These are phyloP conservation scores for Globisporangium acanthophoron DNA, from an alignment of 352 stramenopile species.

Conservation along the genomic window DNA sequence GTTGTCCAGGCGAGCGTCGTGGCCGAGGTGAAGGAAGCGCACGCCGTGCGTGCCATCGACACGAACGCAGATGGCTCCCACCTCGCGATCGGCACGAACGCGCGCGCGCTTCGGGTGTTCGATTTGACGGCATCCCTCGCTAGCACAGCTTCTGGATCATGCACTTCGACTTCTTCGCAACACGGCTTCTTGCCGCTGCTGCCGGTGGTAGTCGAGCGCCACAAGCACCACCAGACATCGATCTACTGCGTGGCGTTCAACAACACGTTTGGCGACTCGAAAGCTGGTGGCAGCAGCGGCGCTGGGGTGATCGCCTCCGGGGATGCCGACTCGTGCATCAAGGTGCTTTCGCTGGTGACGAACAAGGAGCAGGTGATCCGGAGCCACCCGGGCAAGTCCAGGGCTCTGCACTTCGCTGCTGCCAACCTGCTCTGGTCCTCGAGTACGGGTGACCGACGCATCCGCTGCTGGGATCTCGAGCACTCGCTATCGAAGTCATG, in stretches of 20 bases:
- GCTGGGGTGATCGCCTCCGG: conserved; percentile 42
- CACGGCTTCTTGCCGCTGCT: conserved; percentile 40
- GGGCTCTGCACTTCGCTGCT: conserved; percentile 40
- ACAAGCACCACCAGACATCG: conserved; percentile 53
- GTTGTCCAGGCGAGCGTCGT: conserved; percentile 42
- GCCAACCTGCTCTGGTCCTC: conserved; percentile 30
- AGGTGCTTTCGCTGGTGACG: conserved; percentile 33
- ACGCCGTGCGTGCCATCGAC: conserved; percentile 52
- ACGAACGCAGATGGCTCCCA: conserved; percentile 28
- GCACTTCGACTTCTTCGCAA: not conserved
- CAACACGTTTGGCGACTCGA: not conserved
- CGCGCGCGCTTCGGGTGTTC: conserved; percentile 47
- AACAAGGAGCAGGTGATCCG: conserved; percentile 25
- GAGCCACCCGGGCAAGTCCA: conserved; percentile 36
- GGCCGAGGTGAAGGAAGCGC: conserved; percentile 44
- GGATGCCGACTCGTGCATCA: conserved; percentile 50
- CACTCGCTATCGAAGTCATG: conserved; percentile 11
- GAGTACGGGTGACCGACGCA: conserved; percentile 32
- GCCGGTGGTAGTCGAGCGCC: conserved; percentile 40
- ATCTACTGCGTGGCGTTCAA: conserved; percentile 59
- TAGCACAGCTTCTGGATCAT: not conserved
- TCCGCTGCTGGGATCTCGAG: conserved; percentile 54
- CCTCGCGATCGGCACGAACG: conserved; percentile 61
- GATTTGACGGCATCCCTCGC: conserved; percentile 22
- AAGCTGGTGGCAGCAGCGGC: not conserved